A percentile compares a stretch with the other conserved stretches of the same genome.
Conservation (phyloP, 2,329 filamentous ascomycete genomes). For the Neocucurbitaria cava region DNA sequence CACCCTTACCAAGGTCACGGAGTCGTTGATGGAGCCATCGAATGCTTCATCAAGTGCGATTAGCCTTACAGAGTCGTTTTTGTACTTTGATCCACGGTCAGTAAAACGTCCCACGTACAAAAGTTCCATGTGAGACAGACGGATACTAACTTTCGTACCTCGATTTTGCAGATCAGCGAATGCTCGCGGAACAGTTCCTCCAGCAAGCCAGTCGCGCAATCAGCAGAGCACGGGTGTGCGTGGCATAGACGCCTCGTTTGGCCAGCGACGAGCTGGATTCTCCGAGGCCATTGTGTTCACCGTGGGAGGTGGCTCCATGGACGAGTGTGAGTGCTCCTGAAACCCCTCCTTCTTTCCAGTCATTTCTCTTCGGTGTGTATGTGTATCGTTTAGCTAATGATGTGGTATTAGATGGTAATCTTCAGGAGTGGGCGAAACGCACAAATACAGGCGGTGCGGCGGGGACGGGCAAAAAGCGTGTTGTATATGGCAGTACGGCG, state of each 20-base stretch:
- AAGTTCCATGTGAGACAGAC: too few relatives aligned
- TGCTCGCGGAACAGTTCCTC: slow-evolving; percentile 88
- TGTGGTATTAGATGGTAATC: too few relatives aligned
- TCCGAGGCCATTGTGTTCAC: slow-evolving; percentile 93
- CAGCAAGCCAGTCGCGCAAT: slow-evolving; percentile 66
- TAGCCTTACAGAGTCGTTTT: slow-evolving; percentile 92
- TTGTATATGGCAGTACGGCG: slow-evolving; percentile 94
- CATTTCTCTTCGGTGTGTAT: too few relatives aligned
- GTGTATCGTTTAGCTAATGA: too few relatives aligned
- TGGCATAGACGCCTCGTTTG: slow-evolving; percentile 84
- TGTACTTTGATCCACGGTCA: slow-evolving; percentile 97
- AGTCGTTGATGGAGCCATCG: slow-evolving; percentile 96
- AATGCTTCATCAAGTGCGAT: slow-evolving; percentile 90
- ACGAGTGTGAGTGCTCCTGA: too few relatives aligned
- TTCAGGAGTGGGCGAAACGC: slow-evolving; percentile 93
- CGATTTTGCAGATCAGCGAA: too few relatives aligned
- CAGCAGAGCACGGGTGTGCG: slow-evolving; percentile 50
- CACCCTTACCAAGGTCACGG: slow-evolving; percentile 96
- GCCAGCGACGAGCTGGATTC: slow-evolving; percentile 87
- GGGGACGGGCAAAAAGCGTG: slow-evolving; percentile 68
- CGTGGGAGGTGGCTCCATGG: slow-evolving; percentile 93
- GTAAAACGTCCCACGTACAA: too few relatives aligned
- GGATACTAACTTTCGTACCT: too few relatives aligned
- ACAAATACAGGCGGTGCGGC: slow-evolving; percentile 65
- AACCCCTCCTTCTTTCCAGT: too few relatives aligned